Evolutionary conservation across 2,329 filamentous ascomycete genomes (phyloP), one percentile per base, ranked within the genome.

Genomic region (Ceratocystis papillata): DNA sequence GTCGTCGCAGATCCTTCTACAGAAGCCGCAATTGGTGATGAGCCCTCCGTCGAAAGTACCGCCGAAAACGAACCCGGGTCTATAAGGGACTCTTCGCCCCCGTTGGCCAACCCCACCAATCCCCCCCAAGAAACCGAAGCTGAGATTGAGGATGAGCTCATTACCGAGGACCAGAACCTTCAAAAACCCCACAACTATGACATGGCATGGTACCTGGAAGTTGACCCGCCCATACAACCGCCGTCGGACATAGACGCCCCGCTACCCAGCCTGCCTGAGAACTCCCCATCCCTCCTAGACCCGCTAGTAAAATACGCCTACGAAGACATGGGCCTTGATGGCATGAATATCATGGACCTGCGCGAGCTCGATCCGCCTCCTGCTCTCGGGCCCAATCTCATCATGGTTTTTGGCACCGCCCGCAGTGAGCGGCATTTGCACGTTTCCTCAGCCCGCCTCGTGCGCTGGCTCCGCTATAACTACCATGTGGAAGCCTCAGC

Each of bases 341-440:
- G 91, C 66, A 79, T 99, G 60, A 81, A 81, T 0, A 76, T 99
- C 5, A 79, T 96, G 61, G 94, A 99, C 73, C 80, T 99, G 41
- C 89, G 94, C 66, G 78, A 83, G 46, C 80, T 97, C 62, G 89
- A 96, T 71, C 91, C 92, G 0, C 89, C 92, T 0, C 87, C 93
- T 0, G 92, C 92, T 0, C 81, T 99, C 1, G 94, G 94, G 1
- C 84, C 89, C 1, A 92, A 93, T 71, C 81, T 96, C 33, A 81
- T 99, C 65, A 97, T 97, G 94, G 77, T 99, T 37, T 85, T 99
- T 69, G 91, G 88, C 50, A 96, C 91, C 7, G 90, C 93, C 15
- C 87, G 94, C 67, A 95, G 90, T 71, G 90, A 96, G 75, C 91
- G 93, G 64, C 94, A 99, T 77, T 79, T 99, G 45, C 93, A 96